Conservation (phyloP, 108 stramenopile genomes). For the Skeletonema potamos region DNA sequence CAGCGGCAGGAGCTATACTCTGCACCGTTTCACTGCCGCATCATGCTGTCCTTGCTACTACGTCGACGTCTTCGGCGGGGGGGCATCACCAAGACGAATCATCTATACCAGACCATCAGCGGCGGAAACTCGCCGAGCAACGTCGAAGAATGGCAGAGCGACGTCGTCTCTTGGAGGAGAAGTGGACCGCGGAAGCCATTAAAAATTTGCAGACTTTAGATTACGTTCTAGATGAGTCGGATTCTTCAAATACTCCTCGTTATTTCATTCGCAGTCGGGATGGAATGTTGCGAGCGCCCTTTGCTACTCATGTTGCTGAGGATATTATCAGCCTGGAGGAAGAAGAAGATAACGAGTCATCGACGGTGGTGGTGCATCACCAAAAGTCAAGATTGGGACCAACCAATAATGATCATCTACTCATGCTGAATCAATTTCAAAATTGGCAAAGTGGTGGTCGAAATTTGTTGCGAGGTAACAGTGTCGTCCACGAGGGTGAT, state of each 20-base stretch:
- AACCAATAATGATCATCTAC: background rate
- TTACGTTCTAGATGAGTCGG: background rate
- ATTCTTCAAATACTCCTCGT: background rate
- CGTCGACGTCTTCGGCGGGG: background rate
- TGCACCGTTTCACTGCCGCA: background rate
- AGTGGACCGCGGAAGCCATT: background rate
- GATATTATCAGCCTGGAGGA: background rate
- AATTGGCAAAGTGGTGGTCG: background rate
- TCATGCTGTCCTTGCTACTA: background rate
- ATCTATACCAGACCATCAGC: background rate
- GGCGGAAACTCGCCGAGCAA: background rate
- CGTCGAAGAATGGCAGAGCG: background rate
- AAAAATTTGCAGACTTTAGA: background rate
- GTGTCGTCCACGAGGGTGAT: background rate
- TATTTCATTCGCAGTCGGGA: background rate
- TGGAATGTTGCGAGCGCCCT: background rate
- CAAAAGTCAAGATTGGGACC: background rate
- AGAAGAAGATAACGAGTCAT: background rate
- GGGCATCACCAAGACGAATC: background rate
- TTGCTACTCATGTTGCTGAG: background rate
- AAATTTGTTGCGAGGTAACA: background rate
- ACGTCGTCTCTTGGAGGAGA: background rate
- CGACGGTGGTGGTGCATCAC: background rate
- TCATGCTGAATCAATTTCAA: background rate
- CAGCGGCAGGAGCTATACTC: background rate